phyloP scores from a whole-genome alignment of 1,284 basidiomycete genomes.

The Cryptococcus hybrid region DNA sequence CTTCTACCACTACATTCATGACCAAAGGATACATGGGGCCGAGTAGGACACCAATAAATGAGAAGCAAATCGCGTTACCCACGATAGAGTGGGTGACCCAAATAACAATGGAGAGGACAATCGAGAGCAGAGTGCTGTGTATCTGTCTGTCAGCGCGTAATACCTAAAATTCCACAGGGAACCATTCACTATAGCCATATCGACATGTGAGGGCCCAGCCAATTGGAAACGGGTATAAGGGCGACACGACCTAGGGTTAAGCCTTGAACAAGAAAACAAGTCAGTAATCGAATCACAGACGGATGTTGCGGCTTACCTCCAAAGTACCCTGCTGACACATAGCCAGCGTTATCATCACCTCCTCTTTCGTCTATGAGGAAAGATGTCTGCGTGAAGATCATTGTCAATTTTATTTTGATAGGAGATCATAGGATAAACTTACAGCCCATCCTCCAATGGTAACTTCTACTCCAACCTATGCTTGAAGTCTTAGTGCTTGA shows the following conservation, averaged over 20 bases:
- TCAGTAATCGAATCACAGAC: neutral
- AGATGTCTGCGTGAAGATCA: conserved; percentile 21
- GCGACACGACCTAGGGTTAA: conserved; percentile 42
- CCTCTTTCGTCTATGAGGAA: conserved; percentile 41
- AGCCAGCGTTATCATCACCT: conserved; percentile 36
- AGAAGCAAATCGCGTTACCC: conserved; percentile 60
- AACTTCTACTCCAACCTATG: conserved; percentile 41
- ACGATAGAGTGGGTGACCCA: conserved; percentile 64
- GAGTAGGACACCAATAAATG: conserved; percentile 56
- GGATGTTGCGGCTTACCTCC: conserved; percentile 21
- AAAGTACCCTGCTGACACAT: conserved; percentile 46
- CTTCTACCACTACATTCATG: conserved; percentile 39
- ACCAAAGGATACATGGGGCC: conserved; percentile 66
- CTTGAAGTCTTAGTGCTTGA: neutral
- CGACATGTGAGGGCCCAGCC: conserved; percentile 33
- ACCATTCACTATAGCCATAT: conserved; percentile 40
- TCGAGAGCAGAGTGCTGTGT: conserved; percentile 25
- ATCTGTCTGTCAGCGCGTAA: neutral
- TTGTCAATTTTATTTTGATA: neutral
- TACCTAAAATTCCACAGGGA: neutral
- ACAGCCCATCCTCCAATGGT: conserved; percentile 44
- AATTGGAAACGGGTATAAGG: conserved; percentile 41
- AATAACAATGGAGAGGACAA: conserved; percentile 58
- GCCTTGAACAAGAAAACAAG: conserved; percentile 12
- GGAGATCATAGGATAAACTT: conserved; percentile 1